These are phyloP conservation scores for Microstroma glucosiphilum DNA, from an alignment of 1,284 basidiomycete species.

Conservation along the genomic window DNA sequence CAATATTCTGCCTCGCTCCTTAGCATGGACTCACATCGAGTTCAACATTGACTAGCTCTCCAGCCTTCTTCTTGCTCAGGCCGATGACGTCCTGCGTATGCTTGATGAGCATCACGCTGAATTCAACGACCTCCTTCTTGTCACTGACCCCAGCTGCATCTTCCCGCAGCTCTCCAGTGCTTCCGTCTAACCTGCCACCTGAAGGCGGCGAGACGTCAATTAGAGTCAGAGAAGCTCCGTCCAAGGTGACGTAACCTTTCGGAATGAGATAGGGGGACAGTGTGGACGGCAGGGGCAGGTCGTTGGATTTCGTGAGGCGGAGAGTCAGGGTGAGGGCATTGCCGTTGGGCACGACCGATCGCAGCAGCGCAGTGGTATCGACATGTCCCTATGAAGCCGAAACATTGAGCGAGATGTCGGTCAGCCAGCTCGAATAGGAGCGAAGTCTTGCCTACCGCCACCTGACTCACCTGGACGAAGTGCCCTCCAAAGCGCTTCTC, in stretches of 20 bases:
- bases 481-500: conserved; percentile 92
- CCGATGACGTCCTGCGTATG: conserved; percentile 49
- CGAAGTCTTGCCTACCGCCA: not conserved
- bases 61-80: conserved; percentile 40
- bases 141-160: conserved; percentile 9
- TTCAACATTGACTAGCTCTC: conserved; percentile 47
- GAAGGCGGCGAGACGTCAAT: conserved; percentile 61
- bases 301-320: conserved; percentile 55
- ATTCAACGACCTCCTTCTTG: conserved; percentile 42
- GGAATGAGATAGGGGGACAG: conserved; percentile 78
- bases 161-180: conserved; percentile 11
- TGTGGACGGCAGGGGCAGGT: conserved; percentile 61
- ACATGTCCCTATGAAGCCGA: conserved; percentile 54
- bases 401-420: not conserved
- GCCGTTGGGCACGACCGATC: conserved; percentile 65
- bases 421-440: not conserved
- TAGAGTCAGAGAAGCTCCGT: conserved; percentile 87
- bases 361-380: conserved; percentile 65
- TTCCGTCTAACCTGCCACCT: conserved; percentile 23
- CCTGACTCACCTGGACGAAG: conserved; percentile 75
- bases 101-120: conserved; percentile 49
- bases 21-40: conserved; percentile 24
- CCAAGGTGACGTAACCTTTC: conserved; percentile 94
- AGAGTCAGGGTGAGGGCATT: conserved; percentile 76
- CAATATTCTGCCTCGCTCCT: not conserved